A percentile compares a stretch with the other conserved stretches of the same genome.
Evolutionary conservation across 2,329 filamentous ascomycete species (phyloP).

Genomic region (Arthrobotrys musiformis): DNA sequence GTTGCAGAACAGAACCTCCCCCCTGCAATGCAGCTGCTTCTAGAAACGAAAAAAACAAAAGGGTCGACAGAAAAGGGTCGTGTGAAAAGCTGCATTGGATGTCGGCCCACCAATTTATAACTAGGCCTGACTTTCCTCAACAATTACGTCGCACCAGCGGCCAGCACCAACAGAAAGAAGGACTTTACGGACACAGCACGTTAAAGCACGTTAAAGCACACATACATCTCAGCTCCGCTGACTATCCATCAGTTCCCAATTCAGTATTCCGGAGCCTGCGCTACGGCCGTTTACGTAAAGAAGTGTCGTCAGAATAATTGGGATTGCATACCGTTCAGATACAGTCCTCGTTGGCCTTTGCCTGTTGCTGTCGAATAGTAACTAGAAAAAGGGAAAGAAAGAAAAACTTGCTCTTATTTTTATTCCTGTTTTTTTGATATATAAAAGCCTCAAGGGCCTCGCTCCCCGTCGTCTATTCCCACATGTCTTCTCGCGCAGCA

Average conservation of each 20-base stretch:
- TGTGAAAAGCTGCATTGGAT: slow-evolving; percentile 5
- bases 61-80: slow-evolving; percentile 5
- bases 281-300: slow-evolving; percentile 38
- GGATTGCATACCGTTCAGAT: not conserved
- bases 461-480: not conserved
- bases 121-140: slow-evolving; percentile 29
- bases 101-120: slow-evolving; percentile 27
- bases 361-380: not conserved
- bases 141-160: slow-evolving; percentile 32
- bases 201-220: no score
- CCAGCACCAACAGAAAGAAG: slow-evolving; percentile 16
- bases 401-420: not conserved
- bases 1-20: slow-evolving; percentile 12
- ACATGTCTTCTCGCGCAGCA: slow-evolving; percentile 44
- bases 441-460: slow-evolving; percentile 28
- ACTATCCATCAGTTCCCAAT: slow-evolving; percentile 15
- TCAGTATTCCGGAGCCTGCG: not conserved
- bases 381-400: not conserved
- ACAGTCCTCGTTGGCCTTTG: not conserved
- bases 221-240: not conserved
- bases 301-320: slow-evolving; percentile 7
- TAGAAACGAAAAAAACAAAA: slow-evolving; percentile 17
- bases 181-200: slow-evolving; percentile 6
- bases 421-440: not conserved
- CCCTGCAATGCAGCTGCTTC: slow-evolving; percentile 17